Base-by-base conservation (phyloP, 306 rosid species). In the Quercus rubra region DNA sequence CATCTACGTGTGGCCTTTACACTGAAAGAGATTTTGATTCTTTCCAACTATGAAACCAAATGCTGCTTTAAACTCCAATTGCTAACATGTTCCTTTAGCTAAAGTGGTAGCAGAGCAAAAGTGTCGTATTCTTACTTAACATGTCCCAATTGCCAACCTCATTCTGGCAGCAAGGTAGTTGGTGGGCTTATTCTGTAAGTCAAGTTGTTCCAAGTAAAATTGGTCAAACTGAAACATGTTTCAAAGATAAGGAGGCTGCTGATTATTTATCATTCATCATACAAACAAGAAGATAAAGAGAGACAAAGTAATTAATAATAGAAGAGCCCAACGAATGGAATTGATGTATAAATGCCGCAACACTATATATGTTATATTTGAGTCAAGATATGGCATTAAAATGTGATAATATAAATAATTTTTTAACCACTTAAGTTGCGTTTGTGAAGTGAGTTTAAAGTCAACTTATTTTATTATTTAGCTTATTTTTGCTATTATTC, bases 11-110 rank as follows among this genome's bases (percentile, higher is more conserved):
- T 55, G 46, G n/a, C 46, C 76, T 43, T n/a, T 72, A 69, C 86
- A 81, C 80, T 66, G 78, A 76, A 69, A 55, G 38, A 80, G 54
- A 73, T 74, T 76, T 80, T 28, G 72, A 57, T 77, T 73, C 62
- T 75, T 72, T 84, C 74, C 49, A 28, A 49, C 68, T 77, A 25
- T 58, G 28, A 38, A 80, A 33, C n/a, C 46, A 41, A 41, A 4
- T 59, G 74, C 69, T 69, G 20, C 77, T 56, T 21, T 20, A 41
- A 7, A 30, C 64, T 20, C 19, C 68, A 33, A 74, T 46, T 66
- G 35, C 63, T 30, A 20, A 35, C 21, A 64, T 30, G 46, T 30
- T 43, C 70, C 70, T 64, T 31, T 30, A 6, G 70, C 23, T 31
- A 17, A 15, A 64, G 46, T 30, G 7, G 21, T 1, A 4, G 6